A percentile compares a stretch with the other conserved stretches of the same genome.
These are phyloP conservation scores for Syncephalastrum contaminatum DNA, from an alignment of 371 early-diverging fungal genomes.

Conservation along the genomic window DNA sequence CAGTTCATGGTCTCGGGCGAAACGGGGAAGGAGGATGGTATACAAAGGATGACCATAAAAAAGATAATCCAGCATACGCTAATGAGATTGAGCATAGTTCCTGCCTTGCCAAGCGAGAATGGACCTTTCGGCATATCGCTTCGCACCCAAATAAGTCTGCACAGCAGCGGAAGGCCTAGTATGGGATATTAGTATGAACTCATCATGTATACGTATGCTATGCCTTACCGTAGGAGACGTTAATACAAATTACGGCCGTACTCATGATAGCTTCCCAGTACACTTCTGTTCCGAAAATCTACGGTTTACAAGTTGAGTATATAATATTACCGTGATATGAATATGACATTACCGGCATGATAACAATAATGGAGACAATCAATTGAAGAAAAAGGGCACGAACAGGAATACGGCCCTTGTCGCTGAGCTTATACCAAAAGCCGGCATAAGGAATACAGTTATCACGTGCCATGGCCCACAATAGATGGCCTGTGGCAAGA, in stretches of 20 bases:
- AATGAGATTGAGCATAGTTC: slow-evolving; percentile 25
- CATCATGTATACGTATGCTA: slow-evolving; percentile 10
- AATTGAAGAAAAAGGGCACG: slow-evolving; percentile 16
- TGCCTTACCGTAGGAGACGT: no score
- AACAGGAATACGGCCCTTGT: slow-evolving; percentile 15
- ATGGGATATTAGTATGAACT: background rate
- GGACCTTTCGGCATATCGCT: slow-evolving; percentile 25
- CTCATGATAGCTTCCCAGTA: slow-evolving; percentile 32
- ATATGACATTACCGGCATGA: slow-evolving; percentile 25
- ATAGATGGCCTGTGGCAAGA: slow-evolving; percentile 17
- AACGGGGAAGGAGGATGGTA: slow-evolving; percentile 24
- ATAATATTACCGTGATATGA: background rate
- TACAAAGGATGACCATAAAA: slow-evolving; percentile 22
- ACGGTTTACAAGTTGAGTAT: background rate
- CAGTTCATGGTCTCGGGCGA: slow-evolving; percentile 27
- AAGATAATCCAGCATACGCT: slow-evolving; percentile 28
- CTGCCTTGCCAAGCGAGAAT: slow-evolving; percentile 23
- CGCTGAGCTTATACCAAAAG: slow-evolving; percentile 18
- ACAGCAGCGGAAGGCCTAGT: slow-evolving; percentile 21
- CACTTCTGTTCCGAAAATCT: slow-evolving; percentile 19
- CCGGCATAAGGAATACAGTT: slow-evolving; percentile 22
- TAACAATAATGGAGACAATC: slow-evolving; percentile 21
- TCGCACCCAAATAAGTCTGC: slow-evolving; percentile 28
- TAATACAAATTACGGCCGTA: slow-evolving; percentile 27
- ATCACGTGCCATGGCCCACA: slow-evolving; percentile 31